phyloP scores from a whole-genome alignment of 1,284 basidiomycete genomes.

The Ganoderma lucidum region DNA sequence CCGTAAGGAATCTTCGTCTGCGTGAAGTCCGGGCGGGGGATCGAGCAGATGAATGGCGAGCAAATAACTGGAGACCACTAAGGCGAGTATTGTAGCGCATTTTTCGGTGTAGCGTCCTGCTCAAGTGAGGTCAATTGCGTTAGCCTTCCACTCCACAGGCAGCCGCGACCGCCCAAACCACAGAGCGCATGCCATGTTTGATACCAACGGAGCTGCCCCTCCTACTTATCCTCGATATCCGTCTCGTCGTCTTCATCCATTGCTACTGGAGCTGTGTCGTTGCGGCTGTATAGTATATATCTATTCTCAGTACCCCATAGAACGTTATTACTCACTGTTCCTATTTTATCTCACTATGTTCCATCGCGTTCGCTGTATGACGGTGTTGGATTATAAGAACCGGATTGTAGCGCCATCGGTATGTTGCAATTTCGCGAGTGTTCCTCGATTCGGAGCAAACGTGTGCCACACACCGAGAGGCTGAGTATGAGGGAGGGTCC shows the following conservation, averaged over 20 bases:
- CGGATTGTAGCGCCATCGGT: not conserved
- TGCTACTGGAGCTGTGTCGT: constrained; percentile 6
- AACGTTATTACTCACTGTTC: constrained; percentile 10
- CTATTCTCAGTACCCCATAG: constrained; percentile 6
- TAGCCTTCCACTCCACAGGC: not conserved
- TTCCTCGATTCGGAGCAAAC: constrained; percentile 1
- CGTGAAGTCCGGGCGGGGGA: not conserved
- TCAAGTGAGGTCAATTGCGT: not conserved
- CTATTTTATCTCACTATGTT: not conserved
- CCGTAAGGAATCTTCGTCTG: constrained; percentile 10
- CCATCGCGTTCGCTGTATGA: not conserved
- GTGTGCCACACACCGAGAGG: constrained; percentile 5
- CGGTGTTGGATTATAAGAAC: not conserved
- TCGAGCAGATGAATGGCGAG: not conserved
- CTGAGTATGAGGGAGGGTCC: not conserved
- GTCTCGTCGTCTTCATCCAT: constrained; percentile 2
- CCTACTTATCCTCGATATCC: not conserved
- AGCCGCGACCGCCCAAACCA: not conserved
- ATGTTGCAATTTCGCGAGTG: not conserved
- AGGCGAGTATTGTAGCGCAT: not conserved
- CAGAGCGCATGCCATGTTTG: not conserved
- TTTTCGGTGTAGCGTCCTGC: not conserved
- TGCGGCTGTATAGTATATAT: constrained; percentile 18
- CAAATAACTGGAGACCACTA: not conserved
- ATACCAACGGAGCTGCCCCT: not conserved